A percentile compares a stretch with the other conserved stretches of the same genome.
phyloP scores from a whole-genome alignment of 1,284 basidiomycete genomes.

The Cryptococcus floricola region DNA sequence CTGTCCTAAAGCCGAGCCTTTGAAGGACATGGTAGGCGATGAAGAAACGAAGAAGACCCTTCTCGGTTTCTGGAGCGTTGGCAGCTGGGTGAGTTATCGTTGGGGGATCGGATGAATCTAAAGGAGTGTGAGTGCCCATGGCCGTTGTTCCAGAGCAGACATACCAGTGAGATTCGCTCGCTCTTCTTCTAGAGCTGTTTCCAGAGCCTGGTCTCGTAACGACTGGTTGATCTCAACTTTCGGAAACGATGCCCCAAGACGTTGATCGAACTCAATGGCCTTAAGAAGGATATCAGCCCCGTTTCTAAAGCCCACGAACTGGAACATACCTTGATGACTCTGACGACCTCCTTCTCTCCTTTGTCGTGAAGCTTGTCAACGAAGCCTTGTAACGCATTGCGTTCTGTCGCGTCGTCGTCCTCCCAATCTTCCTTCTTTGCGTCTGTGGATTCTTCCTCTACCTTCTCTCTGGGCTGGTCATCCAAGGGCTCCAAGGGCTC shows the following conservation, averaged over 20 bases:
- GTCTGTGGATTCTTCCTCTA: slow-evolving; percentile 7
- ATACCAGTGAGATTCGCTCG: slow-evolving; percentile 17
- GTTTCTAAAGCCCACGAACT: not conserved
- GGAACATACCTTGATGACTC: slow-evolving; percentile 58
- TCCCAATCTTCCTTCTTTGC: slow-evolving; percentile 19
- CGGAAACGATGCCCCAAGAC: slow-evolving; percentile 65
- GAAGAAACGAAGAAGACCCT: slow-evolving; percentile 65
- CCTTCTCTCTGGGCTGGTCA: slow-evolving; percentile 22
- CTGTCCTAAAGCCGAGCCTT: slow-evolving; percentile 73
- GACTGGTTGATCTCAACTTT: slow-evolving; percentile 62
- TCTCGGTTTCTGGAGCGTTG: slow-evolving; percentile 55
- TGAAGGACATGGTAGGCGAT: slow-evolving; percentile 79
- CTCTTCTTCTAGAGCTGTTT: slow-evolving; percentile 34
- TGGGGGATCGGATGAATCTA: not conserved
- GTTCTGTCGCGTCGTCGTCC: slow-evolving; percentile 19
- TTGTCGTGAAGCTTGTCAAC: slow-evolving; percentile 83
- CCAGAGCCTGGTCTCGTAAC: slow-evolving; percentile 61
- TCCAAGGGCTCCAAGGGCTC: not conserved
- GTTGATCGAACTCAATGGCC: slow-evolving; percentile 79
- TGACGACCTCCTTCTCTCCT: slow-evolving; percentile 78
- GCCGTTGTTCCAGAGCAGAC: not conserved
- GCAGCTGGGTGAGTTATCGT: slow-evolving; percentile 3
- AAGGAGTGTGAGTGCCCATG: not conserved
- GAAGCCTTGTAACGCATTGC: slow-evolving; percentile 45
- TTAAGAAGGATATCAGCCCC: slow-evolving; percentile 36